These are phyloP conservation scores for Austroboletus eburneus DNA, from an alignment of 768 basidiomycete genomes.

Conservation along the genomic window DNA sequence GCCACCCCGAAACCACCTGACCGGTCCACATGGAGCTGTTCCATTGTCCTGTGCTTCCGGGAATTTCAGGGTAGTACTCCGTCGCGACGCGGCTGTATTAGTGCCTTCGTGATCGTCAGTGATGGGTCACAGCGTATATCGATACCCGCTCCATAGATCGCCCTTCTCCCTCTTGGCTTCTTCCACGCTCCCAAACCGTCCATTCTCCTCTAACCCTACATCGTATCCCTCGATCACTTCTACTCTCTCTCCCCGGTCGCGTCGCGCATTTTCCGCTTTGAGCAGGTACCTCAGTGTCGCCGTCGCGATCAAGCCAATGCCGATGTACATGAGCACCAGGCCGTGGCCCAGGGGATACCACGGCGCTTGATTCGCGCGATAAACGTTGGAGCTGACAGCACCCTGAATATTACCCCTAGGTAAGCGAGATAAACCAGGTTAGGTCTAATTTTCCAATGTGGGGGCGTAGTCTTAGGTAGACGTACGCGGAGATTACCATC, in stretches of 20 bases:
- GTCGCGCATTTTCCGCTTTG: constrained; percentile 56
- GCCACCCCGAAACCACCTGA: no score
- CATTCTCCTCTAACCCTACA: constrained; percentile 45
- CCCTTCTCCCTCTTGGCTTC: constrained; percentile 70
- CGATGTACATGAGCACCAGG: constrained; percentile 70
- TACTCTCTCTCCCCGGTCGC: constrained; percentile 65
- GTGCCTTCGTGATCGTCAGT: neutral
- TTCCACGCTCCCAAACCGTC: constrained; percentile 51
- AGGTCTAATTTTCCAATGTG: no score
- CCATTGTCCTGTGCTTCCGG: neutral
- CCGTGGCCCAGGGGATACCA: constrained; percentile 63
- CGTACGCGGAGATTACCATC: constrained; percentile 64
- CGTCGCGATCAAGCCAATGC: constrained; percentile 52
- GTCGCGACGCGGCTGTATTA: neutral
- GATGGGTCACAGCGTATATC: constrained; percentile 55
- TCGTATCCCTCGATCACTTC: constrained; percentile 50
- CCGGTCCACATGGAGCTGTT: no score
- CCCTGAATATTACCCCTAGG: constrained; percentile 68
- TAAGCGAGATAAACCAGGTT: no score
- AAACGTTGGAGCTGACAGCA: constrained; percentile 76
- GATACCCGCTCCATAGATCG: constrained; percentile 72
- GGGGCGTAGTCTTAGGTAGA: no score
- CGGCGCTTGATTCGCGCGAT: constrained; percentile 60
- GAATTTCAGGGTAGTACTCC: neutral
- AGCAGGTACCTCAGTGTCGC: constrained; percentile 39